phyloP scores from a whole-genome alignment of 345 rosid genomes.

The Murraya paniculata region DNA sequence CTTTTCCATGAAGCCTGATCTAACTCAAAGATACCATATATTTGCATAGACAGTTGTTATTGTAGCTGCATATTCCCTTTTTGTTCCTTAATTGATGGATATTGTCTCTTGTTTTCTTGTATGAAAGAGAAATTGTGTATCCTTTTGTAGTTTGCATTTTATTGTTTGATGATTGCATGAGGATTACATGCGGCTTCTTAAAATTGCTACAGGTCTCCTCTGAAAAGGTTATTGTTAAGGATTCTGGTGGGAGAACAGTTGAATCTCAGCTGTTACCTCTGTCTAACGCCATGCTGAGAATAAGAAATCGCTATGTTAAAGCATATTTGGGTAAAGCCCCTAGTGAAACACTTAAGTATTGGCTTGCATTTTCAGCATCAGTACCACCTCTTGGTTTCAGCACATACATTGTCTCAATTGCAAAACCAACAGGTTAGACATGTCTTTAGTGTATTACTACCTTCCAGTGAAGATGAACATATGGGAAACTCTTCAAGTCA shows the following conservation, averaged over 20 bases:
- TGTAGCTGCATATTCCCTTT: background rate
- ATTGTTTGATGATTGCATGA: background rate
- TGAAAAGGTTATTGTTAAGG: constrained; percentile 54
- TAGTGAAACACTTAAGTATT: constrained; percentile 45
- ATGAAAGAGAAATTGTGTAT: background rate
- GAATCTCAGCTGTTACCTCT: constrained; percentile 80
- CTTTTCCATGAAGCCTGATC: background rate
- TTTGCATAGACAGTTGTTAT: background rate
- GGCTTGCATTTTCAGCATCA: constrained; percentile 84
- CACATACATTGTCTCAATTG: constrained; percentile 59
- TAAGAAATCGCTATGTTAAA: constrained; percentile 57
- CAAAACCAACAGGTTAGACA: constrained; percentile 59
- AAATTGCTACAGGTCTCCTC: constrained; percentile 51
- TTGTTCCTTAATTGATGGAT: background rate
- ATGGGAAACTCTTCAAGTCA: background rate
- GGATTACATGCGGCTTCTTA: background rate
- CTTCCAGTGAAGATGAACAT: constrained; percentile 7
- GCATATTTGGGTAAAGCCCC: constrained; percentile 71
- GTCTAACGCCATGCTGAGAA: constrained; percentile 45
- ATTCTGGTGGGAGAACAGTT: constrained; percentile 64
- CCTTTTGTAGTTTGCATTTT: background rate
- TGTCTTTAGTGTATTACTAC: constrained; percentile 11
- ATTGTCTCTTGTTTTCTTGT: background rate
- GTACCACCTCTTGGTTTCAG: constrained; percentile 94
- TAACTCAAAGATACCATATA: background rate